Percentiles rank a stretch among this genome's conserved stretches.
Evolutionary conservation across 257 asterid species (phyloP).

Genomic region (Gynochthodes officinalis): DNA sequence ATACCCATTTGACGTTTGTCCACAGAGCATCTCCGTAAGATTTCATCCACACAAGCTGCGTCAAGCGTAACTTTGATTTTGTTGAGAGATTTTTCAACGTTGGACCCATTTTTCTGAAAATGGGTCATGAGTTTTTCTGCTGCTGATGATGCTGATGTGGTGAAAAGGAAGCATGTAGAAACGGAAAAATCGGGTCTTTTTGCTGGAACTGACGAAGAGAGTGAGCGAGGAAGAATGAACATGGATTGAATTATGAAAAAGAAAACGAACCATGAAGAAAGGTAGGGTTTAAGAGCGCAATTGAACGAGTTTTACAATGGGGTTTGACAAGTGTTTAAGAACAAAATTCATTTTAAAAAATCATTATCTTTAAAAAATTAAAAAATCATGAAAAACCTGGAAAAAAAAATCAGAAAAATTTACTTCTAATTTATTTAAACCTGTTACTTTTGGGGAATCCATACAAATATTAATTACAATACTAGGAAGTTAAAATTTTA

Average conservation of each 20-base stretch:
- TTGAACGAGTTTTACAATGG: not conserved
- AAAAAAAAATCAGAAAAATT: no score
- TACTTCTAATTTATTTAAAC: no score
- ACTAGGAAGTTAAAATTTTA: no score
- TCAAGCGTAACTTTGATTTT: constrained; percentile 48
- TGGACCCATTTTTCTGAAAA: constrained; percentile 36
- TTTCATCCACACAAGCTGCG: constrained; percentile 48
- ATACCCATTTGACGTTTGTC: constrained; percentile 63
- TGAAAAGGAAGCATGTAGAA: constrained; percentile 20
- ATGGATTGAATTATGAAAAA: not conserved
- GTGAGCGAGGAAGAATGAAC: constrained; percentile 29
- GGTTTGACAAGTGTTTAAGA: no score
- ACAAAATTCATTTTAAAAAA: no score
- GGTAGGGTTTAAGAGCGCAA: not conserved
- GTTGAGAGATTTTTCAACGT: constrained; percentile 51
- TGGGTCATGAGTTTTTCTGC: constrained; percentile 47
- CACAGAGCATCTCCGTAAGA: constrained; percentile 46
- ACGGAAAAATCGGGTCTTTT: constrained; percentile 22
- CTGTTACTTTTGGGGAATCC: no score
- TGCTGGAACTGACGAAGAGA: constrained; percentile 23
- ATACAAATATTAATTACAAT: no score
- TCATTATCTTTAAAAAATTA: no score
- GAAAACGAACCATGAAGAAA: no score
- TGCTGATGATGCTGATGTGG: constrained; percentile 44
- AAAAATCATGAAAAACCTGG: no score